Evolutionary conservation across 192 early-diverging fungal species (phyloP).

Genomic region (Diversispora eburnea): DNA sequence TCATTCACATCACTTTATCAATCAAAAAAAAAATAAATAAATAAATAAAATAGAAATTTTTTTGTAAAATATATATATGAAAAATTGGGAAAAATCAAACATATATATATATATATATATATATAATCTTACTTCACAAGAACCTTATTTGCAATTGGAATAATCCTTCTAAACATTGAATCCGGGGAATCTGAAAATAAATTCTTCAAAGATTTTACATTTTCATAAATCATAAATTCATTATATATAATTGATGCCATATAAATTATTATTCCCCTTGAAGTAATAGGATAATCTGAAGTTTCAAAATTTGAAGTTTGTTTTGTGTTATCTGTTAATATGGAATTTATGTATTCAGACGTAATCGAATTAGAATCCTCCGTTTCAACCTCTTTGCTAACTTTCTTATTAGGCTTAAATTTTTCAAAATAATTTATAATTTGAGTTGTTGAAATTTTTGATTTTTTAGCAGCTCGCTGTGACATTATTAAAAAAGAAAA

Average conservation of each 20-base stretch:
- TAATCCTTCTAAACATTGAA: neutral
- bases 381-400: no score
- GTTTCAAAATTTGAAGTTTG: neutral
- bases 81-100: neutral
- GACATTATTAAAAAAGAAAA: no score
- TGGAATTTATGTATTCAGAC: neutral
- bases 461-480: no score
- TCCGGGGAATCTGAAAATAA: neutral
- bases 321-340: neutral
- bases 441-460: no score
- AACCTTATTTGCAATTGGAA: neutral
- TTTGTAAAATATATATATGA: neutral
- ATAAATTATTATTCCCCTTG: neutral
- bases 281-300: neutral
- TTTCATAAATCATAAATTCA: neutral
- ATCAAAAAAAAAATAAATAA: neutral
- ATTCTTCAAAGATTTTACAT: neutral
- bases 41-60: neutral
- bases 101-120: neutral
- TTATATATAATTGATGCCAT: constrained; percentile 2
- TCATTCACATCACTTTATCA: neutral
- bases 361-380: neutral
- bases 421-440: no score
- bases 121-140: constrained; percentile 3
- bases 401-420: no score